phyloP scores from a whole-genome alignment of 2,329 filamentous ascomycete genomes.

The Arthrobotrys pseudoclavata region DNA sequence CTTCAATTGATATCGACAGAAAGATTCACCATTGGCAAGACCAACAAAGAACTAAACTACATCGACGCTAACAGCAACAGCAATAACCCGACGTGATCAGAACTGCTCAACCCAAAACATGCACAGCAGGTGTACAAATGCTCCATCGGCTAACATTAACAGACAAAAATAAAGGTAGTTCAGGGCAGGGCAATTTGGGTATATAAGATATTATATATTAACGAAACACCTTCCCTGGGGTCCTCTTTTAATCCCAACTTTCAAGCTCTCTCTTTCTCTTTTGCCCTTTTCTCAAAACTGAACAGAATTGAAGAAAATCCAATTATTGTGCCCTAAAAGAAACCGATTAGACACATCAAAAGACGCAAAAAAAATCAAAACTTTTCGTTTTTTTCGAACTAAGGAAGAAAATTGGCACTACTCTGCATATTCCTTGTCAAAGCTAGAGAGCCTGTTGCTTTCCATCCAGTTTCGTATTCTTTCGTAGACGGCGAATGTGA shows the following conservation, averaged over 20 bases:
- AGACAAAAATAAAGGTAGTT: not conserved
- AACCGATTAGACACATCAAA: conserved; percentile 40
- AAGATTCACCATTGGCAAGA: not conserved
- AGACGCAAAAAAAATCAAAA: conserved; percentile 12
- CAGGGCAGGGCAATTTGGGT: conserved; percentile 8
- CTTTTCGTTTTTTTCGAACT: conserved; percentile 9
- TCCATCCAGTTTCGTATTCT: conserved; percentile 68
- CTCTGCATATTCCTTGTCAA: conserved; percentile 68
- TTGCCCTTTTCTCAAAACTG: not conserved
- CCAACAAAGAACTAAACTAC: conserved; percentile 1
- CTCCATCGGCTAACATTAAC: not conserved
- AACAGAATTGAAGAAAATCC: not conserved
- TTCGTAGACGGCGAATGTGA: conserved; percentile 73
- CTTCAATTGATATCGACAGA: not conserved
- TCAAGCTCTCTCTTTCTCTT: not conserved
- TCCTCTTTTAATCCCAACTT: not conserved
- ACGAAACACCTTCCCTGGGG: not conserved
- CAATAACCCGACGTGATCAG: conserved; percentile 21
- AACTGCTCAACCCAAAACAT: conserved; percentile 14
- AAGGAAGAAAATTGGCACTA: conserved; percentile 49
- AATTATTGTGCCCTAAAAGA: conserved; percentile 41
- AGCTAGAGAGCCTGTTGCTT: conserved; percentile 66
- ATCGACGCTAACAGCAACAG: conserved; percentile 24
- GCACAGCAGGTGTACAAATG: conserved; percentile 9
- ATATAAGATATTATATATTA: conserved; percentile 32